Evolutionary conservation across 805 yeast genomes (phyloP), one percentile per base, ranked within the genome.

Genomic region (Teunomyces panamensis): DNA sequence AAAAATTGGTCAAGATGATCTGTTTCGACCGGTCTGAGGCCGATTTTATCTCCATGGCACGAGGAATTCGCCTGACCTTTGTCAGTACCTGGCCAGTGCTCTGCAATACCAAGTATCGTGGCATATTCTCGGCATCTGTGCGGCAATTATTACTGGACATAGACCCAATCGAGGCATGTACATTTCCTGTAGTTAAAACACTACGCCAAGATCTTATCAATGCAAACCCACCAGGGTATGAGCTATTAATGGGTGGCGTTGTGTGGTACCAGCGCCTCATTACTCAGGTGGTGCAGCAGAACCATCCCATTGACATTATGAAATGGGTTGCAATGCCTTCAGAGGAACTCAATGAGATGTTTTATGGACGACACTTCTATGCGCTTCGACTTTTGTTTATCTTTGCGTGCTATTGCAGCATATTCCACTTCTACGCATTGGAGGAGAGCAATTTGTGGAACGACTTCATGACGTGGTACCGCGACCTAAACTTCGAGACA

Each of bases 301-400:
- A 62, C 45, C 60, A 58, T 44, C 71, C 72, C 2, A 48, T 67
- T 6, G 74, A 74, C 6, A 36, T 68, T 5, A 66, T 56, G 49
- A 51, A 61, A 46, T 65, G 68, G 59, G 39, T 64, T 5, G 46
- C 64, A 5, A 10, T 57, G 13, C 6, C 62, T 8, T 45, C 50
- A 3, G 49, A 49, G 3, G 50, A 51, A 6, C 59, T 60, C 37
- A 44, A 47, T 5, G 51, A 39, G 8, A 43, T 67, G 48, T 49
- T 64, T 5, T 52, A 63, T 33, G 13, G 26, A 1, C 51, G 58
- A 30, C 46, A 65, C 33, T 56, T 49, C 30, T 57, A 57, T 32
- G 71, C 71, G 0, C 48, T 66, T 16, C 52, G 67, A 24, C 9
- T 67, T 1, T 42, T 71, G 10, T 64, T 49, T 45, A 46, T 55